Percentiles rank a stretch among this genome's conserved stretches.
phyloP scores from a whole-genome alignment of 2,329 filamentous ascomycete genomes.

The Claviceps citrina region DNA sequence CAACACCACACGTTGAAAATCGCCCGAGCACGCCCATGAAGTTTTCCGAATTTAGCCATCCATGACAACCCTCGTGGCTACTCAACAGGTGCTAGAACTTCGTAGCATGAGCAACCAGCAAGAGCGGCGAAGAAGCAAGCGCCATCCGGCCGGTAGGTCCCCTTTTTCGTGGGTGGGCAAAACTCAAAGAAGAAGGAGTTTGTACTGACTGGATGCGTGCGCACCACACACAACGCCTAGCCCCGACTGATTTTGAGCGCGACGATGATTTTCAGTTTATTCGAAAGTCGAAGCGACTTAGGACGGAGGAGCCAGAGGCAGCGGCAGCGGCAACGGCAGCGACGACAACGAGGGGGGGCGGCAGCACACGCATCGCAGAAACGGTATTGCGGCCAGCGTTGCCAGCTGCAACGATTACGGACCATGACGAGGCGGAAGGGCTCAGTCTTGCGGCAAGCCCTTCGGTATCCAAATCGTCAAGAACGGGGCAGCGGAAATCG shows the following conservation, averaged over 20 bases:
- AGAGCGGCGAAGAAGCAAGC: slow-evolving; percentile 47
- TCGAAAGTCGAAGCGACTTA: slow-evolving; percentile 49
- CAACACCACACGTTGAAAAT: no score
- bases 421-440: background rate
- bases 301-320: slow-evolving; percentile 34
- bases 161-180: background rate
- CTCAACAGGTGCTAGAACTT: slow-evolving; percentile 48
- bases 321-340: slow-evolving; percentile 21
- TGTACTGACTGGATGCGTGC: background rate
- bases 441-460: slow-evolving; percentile 5
- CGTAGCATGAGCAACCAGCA: slow-evolving; percentile 54
- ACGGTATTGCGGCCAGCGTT: background rate
- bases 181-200: no score
- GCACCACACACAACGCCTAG: no score
- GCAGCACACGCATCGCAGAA: background rate
- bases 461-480: slow-evolving; percentile 8
- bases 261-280: slow-evolving; percentile 67
- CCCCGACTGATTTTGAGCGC: slow-evolving; percentile 43
- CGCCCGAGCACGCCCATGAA: slow-evolving; percentile 4
- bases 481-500: slow-evolving; percentile 15
- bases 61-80: slow-evolving; percentile 56
- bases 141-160: slow-evolving; percentile 40
- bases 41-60: slow-evolving; percentile 29
- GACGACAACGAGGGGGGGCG: background rate
- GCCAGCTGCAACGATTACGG: slow-evolving; percentile 10